These are phyloP conservation scores for Saprolegnia parasitica DNA, from an alignment of 352 stramenopile species.

Conservation along the genomic window DNA sequence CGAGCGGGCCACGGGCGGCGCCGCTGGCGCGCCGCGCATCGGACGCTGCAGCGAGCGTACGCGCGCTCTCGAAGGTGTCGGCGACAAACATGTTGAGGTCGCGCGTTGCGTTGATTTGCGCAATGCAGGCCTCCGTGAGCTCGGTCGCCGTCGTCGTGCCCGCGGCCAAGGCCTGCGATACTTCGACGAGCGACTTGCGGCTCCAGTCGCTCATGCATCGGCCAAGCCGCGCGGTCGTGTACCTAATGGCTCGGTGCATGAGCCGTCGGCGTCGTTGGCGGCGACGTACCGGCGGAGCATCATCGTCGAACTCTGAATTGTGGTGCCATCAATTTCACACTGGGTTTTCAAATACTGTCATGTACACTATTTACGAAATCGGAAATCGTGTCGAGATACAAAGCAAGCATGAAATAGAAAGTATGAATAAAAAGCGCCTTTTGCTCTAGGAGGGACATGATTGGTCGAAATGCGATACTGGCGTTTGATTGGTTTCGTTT, in stretches of 20 bases:
- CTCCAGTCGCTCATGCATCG: neutral
- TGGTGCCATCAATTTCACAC: neutral
- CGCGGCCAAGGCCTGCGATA: slow-evolving; percentile 42
- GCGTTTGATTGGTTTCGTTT: too few species aligned
- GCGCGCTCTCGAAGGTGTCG: slow-evolving; percentile 61
- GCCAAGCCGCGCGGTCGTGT: neutral
- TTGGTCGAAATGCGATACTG: too few species aligned
- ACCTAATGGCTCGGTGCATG: neutral
- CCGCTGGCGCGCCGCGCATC: slow-evolving; percentile 58
- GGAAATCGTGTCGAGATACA: too few species aligned
- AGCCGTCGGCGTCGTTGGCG: neutral
- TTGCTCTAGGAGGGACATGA: too few species aligned
- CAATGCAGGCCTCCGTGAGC: slow-evolving; percentile 64
- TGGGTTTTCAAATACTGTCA: neutral
- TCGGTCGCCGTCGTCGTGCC: slow-evolving; percentile 51
- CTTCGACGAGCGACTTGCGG: slow-evolving; percentile 39
- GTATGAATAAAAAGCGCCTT: too few species aligned
- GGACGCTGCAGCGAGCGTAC: slow-evolving; percentile 68
- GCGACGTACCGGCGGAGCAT: neutral
- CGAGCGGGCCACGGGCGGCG: slow-evolving; percentile 55
- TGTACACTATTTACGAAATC: neutral
- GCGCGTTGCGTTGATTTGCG: slow-evolving; percentile 64
- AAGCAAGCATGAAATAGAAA: too few species aligned
- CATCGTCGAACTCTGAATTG: neutral
- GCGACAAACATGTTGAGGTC: slow-evolving; percentile 78